A percentile compares a stretch with the other conserved stretches of the same genome.
Evolutionary conservation across 129 eudicot species (phyloP).

Genomic region (Flaveria bidentis): DNA sequence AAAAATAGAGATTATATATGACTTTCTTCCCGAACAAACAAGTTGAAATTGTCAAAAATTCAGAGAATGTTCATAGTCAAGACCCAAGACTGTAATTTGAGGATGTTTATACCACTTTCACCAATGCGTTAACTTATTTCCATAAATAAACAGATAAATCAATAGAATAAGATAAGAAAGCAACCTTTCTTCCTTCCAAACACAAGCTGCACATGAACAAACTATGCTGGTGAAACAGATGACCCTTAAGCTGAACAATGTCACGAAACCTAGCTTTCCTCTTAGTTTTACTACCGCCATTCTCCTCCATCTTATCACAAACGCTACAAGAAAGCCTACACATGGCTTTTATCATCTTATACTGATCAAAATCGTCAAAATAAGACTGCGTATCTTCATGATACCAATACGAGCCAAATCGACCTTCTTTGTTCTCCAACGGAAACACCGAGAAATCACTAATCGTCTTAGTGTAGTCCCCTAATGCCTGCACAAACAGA

Average conservation of each 20-base stretch:
- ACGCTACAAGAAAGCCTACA: conserved; percentile 91
- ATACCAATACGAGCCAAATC: conserved; percentile 74
- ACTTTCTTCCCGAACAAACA: neutral
- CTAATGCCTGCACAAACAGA: conserved; percentile 63
- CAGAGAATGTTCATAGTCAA: neutral
- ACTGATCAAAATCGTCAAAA: conserved; percentile 91
- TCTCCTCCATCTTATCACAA: conserved; percentile 75
- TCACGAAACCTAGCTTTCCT: conserved; percentile 74
- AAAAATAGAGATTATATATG: neutral
- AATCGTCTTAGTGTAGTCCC: conserved; percentile 78
- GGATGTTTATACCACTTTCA: neutral
- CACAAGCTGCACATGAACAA: conserved; percentile 91
- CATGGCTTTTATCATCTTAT: conserved; percentile 93
- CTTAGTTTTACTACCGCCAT: conserved; percentile 48
- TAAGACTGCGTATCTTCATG: conserved; percentile 92
- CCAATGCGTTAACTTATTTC: neutral
- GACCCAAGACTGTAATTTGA: neutral
- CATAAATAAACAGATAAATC: neutral
- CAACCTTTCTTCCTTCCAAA: conserved; percentile 95
- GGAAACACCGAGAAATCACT: conserved; percentile 72
- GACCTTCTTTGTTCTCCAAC: conserved; percentile 64
- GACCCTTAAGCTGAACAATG: conserved; percentile 87
- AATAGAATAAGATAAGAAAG: neutral
- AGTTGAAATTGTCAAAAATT: neutral
- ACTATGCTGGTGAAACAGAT: conserved; percentile 75